These are phyloP conservation scores for Graphilbum fragrans DNA, from an alignment of 2,329 filamentous ascomycete genomes.

Conservation along the genomic window DNA sequence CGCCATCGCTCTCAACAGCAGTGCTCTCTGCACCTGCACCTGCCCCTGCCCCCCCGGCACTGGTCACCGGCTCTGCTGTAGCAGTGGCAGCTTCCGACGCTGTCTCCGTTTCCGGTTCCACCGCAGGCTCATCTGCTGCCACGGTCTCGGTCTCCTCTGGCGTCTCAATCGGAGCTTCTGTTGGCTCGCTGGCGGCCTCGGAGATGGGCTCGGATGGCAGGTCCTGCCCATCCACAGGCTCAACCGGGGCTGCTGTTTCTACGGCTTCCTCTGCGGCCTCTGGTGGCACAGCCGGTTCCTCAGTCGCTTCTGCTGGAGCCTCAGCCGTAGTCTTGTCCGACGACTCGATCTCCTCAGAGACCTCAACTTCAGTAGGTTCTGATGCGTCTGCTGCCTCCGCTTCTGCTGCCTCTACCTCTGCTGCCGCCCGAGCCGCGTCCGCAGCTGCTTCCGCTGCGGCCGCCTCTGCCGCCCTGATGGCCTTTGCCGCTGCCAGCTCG, in stretches of 20 bases:
- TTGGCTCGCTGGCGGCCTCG: not conserved
- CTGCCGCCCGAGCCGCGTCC: constrained; percentile 11
- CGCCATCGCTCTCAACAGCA: not conserved
- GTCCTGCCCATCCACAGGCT: not conserved
- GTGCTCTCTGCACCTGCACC: not conserved
- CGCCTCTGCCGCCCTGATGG: constrained; percentile 17
- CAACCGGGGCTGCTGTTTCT: not conserved
- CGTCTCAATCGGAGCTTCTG: not conserved
- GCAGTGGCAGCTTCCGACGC: too few species aligned
- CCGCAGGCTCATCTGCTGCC: not conserved
- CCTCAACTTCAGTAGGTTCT: not conserved
- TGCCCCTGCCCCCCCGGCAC: not conserved
- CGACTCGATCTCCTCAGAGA: too few species aligned
- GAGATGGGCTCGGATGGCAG: too few species aligned
- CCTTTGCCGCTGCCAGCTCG: constrained; percentile 18
- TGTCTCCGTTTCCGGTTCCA: not conserved
- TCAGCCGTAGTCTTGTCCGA: not conserved
- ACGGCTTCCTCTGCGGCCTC: not conserved
- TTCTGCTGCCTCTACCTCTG: not conserved
- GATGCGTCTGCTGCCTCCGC: not conserved
- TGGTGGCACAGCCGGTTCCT: not conserved
- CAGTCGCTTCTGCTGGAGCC: not conserved
- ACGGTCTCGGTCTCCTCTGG: not conserved
- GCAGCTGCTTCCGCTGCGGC: constrained; percentile 11
- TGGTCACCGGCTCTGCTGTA: too few species aligned